Conservation (phyloP, 2,329 filamentous ascomycete genomes). For the Plenodomus tracheiphilus region DNA sequence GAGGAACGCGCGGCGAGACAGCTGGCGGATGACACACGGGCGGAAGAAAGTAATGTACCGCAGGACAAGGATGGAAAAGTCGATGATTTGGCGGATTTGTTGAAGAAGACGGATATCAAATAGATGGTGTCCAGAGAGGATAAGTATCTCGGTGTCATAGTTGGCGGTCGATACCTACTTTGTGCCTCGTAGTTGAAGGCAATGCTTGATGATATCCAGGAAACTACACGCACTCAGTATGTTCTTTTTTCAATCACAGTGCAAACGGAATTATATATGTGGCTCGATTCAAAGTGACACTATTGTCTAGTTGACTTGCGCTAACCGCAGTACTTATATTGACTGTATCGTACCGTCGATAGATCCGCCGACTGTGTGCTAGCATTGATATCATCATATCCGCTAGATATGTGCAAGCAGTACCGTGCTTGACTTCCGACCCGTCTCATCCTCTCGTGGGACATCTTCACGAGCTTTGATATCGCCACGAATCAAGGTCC, state of each 20-base stretch:
- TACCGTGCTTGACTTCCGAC: no score
- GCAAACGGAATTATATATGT: no score
- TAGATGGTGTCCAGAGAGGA: slow-evolving; percentile 6
- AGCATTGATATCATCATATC: no score
- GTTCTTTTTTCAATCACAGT: no score
- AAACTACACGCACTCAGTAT: background rate
- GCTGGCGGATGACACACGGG: slow-evolving; percentile 70
- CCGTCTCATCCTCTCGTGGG: no score
- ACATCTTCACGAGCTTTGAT: no score
- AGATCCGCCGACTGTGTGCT: no score
- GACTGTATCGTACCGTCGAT: no score
- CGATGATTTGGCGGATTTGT: slow-evolving; percentile 74
- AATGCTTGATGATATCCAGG: background rate
- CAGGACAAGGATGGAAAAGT: slow-evolving; percentile 75
- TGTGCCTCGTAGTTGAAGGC: background rate
- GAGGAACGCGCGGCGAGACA: slow-evolving; percentile 51
- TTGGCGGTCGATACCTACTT: background rate
- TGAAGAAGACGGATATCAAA: slow-evolving; percentile 68
- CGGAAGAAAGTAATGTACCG: slow-evolving; percentile 73
- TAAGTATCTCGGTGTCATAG: background rate
- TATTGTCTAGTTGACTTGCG: no score
- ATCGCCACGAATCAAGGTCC: background rate
- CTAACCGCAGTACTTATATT: no score
- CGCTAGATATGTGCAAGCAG: no score
- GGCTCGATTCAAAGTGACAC: no score